These are phyloP conservation scores for Pseudocercospora eumusae DNA, from an alignment of 2,329 filamentous ascomycete species.

Conservation along the genomic window DNA sequence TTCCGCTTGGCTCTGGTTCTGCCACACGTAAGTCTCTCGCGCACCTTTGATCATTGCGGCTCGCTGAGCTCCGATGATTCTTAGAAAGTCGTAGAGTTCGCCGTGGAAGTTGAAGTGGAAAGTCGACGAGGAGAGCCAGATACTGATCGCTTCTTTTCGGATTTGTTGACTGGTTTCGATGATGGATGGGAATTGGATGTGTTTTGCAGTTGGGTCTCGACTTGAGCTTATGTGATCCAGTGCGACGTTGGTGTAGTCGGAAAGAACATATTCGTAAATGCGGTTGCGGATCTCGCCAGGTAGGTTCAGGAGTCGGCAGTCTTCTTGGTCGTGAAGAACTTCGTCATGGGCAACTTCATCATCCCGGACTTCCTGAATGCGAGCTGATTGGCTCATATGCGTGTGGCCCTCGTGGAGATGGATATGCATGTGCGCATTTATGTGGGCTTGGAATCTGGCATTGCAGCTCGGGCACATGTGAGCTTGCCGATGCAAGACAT, in stretches of 20 bases:
- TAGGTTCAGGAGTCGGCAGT: not conserved
- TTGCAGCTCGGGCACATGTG: constrained; percentile 2
- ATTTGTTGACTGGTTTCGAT: constrained; percentile 2
- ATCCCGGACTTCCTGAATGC: not conserved
- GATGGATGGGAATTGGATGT: constrained; percentile 3
- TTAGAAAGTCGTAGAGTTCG: not conserved
- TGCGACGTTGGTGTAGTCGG: not conserved
- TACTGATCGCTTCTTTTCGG: not conserved
- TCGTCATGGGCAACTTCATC: not conserved
- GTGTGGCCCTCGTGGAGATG: constrained; percentile 2
- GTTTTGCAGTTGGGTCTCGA: not conserved
- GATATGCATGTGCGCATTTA: constrained; percentile 5
- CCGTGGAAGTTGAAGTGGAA: constrained; percentile 4
- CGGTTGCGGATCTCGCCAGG: constrained; percentile 4
- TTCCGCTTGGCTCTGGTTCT: not conserved
- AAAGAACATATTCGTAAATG: constrained; percentile 4
- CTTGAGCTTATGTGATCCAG: not conserved
- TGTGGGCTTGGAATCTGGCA: constrained; percentile 6
- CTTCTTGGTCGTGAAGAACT: not conserved
- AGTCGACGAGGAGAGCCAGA: not conserved
- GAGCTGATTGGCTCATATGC: not conserved
- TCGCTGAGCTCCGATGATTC: not conserved
- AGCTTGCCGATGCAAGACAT: constrained; percentile 1
- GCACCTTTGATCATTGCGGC: not conserved
- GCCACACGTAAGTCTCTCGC: not conserved